Percentiles rank a stretch among this genome's conserved stretches.
These are phyloP conservation scores for Chalaropsis thielavioides DNA, from an alignment of 2,329 filamentous ascomycete species.

Conservation along the genomic window DNA sequence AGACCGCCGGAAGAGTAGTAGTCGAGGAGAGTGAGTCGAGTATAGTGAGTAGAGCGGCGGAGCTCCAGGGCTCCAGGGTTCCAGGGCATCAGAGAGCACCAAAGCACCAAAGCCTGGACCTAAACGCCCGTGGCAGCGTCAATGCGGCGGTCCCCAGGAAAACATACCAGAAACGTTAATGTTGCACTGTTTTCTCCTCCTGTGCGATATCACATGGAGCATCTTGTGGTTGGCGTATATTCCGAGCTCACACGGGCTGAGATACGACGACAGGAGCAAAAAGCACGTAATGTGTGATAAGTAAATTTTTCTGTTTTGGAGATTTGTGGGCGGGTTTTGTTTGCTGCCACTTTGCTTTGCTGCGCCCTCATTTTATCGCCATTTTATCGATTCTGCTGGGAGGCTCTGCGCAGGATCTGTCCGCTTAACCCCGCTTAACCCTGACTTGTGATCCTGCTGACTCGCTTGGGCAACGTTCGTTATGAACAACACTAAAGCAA, in stretches of 20 bases:
- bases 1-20: background rate
- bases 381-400: background rate
- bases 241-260: background rate
- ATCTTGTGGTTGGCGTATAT: no score
- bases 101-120: background rate
- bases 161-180: background rate
- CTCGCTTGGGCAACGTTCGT: background rate
- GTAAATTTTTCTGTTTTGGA: background rate
- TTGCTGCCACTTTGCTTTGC: background rate
- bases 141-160: no score
- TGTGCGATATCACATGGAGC: background rate
- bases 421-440: slow-evolving; percentile 5
- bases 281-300: background rate
- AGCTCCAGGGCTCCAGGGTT: no score
- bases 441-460: background rate
- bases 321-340: no score
- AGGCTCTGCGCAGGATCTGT: slow-evolving; percentile 1
- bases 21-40: background rate
- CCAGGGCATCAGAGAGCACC: no score
- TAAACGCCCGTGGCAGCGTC: background rate
- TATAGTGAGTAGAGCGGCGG: no score
- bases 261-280: background rate
- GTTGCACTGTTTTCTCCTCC: background rate
- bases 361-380: background rate
- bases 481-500: background rate